Base-by-base conservation (phyloP, 139 green algal species). In the Chlamydomonas sphaeroides region DNA sequence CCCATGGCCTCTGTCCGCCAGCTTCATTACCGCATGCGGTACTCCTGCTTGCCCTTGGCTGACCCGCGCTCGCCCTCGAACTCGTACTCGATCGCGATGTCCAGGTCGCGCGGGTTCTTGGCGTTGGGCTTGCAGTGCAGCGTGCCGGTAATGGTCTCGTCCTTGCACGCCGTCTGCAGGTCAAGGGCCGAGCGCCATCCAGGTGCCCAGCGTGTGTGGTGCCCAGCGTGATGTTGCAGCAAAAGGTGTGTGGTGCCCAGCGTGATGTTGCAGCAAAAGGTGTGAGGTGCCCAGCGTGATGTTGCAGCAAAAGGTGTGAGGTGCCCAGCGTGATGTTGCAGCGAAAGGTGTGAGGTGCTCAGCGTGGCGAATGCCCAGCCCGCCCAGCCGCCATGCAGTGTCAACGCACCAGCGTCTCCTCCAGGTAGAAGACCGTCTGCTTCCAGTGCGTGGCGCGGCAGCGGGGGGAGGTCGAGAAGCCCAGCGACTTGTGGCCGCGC, bases 391-490 rank as follows among this genome's bases (percentile, higher is more conserved):
- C 45, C 45, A 53, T 21, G 11, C 45, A 53, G 11, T 14, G 45
- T 53, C 45, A 53, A 53, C 45, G 41, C 41, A 80, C 74, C 14
- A 98, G 73, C 1, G 87, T 90, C 69, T 98, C 93, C 71, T 98
- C 90, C 57, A 99, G 84, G 80, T 98, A 98, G 73, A 99, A 96
- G 2, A 99, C 93, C 10, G 96, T 98, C 87, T 99, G 96, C 89
- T 98, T 98, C 93, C 93, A 97, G 84, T 96, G 93, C 25, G 93
- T 96, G 11, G 84, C 30, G 35, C 89, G 79, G 1, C 63, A 53
- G 2, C 82, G 70, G 28, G 91, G 91, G 1, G 85, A 90, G 11
- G 91, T 94, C 70, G 65, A 79, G 84, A 94, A 93, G 70, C 78
- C 63, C 26, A 97, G 56, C 8, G 88, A 90, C 89, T 97, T 98